phyloP scores from a whole-genome alignment of 495 filamentous ascomycete species.

The Penicillium pancosmium region DNA sequence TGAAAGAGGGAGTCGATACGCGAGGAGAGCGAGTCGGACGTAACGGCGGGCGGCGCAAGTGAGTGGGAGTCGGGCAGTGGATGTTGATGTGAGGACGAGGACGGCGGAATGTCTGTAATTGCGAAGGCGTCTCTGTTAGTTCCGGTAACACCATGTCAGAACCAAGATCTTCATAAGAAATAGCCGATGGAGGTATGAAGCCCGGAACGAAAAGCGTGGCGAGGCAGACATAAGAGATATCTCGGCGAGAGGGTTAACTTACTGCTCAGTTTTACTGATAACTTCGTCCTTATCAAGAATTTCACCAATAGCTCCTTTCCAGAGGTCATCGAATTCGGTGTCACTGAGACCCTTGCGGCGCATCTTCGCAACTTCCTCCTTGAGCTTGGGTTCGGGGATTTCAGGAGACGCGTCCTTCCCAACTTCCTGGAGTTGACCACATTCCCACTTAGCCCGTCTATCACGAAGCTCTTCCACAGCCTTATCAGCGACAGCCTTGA shows the following conservation, averaged over 20 bases:
- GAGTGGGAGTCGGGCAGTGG: slow-evolving; percentile 87
- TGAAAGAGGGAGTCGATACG: slow-evolving; percentile 93
- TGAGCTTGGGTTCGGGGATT: slow-evolving; percentile 75
- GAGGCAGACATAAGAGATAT: slow-evolving; percentile 25
- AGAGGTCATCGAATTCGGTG: slow-evolving; percentile 90
- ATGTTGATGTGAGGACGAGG: slow-evolving; percentile 67
- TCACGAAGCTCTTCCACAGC: slow-evolving; percentile 87
- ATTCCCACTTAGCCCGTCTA: slow-evolving; percentile 85
- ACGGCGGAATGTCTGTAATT: slow-evolving; percentile 64
- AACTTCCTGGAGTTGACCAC: slow-evolving; percentile 71
- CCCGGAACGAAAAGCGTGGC: slow-evolving; percentile 21
- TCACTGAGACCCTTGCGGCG: slow-evolving; percentile 77
- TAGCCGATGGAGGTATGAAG: slow-evolving; percentile 20
- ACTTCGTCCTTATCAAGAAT: slow-evolving; percentile 83
- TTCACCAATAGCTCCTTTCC: slow-evolving; percentile 83
- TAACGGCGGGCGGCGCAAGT: slow-evolving; percentile 85
- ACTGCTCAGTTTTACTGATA: slow-evolving; percentile 69
- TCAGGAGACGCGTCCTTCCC: slow-evolving; percentile 63
- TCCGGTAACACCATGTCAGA: slow-evolving; percentile 48
- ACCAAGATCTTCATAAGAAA: slow-evolving; percentile 39
- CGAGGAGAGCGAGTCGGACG: slow-evolving; percentile 86
- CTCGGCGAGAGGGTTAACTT: slow-evolving; percentile 56
- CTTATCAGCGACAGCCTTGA: slow-evolving; percentile 83
- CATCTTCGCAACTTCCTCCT: slow-evolving; percentile 70
- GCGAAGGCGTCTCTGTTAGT: slow-evolving; percentile 80